Evolutionary conservation across 192 early-diverging fungal species (phyloP), one percentile per base, ranked within the genome.

Genomic region (Coemansia sp.): DNA sequence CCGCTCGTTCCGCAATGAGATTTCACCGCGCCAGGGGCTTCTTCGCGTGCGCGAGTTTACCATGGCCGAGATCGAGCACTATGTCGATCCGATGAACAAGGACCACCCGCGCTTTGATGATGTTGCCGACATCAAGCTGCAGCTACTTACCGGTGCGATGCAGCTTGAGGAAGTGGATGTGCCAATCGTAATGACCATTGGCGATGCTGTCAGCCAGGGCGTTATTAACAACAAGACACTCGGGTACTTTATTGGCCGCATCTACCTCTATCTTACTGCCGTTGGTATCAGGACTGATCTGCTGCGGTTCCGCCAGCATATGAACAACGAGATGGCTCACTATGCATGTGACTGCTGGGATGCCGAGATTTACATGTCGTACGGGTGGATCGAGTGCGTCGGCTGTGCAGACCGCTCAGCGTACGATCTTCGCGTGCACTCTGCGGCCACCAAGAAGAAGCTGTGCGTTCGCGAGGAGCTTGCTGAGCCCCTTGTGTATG

Each of bases 11-110:
- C 87, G 97, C 71, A 99, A 99, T 68, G 97, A 99, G 73, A 99
- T 99, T 56, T 92, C 93, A 22, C 97, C 97, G 32, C 87, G 95
- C 43, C 85, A 88, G 42, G 97, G 97, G 61, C 82, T 99, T 16
- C 80, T 99, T 56, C 90, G 97, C 58, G 95, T 99, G 58, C 87
- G 92, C 79, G 95, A 97, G 76, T 98, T 98, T 72, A 94, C 91
- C 19, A 95, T 98, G 95, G 93, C 93, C 27, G 97, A 99, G 77
- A 93, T 99, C 76, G 97, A 99, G 77, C 97, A 99, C 83, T 99
- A 91, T 63, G 97, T 99, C 5, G 95, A 99, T 68, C 95, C 97
- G 2, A 48, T 65, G 21, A 88, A 92, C 73, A 99, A 99, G 86
- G 68, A 89, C 42, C 97, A 99, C 78, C 72, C 89, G 21, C 88